A percentile compares a stretch with the other conserved stretches of the same genome.
Conservation (phyloP, 2,329 filamentous ascomycete species). For the Penicillium palitans region DNA sequence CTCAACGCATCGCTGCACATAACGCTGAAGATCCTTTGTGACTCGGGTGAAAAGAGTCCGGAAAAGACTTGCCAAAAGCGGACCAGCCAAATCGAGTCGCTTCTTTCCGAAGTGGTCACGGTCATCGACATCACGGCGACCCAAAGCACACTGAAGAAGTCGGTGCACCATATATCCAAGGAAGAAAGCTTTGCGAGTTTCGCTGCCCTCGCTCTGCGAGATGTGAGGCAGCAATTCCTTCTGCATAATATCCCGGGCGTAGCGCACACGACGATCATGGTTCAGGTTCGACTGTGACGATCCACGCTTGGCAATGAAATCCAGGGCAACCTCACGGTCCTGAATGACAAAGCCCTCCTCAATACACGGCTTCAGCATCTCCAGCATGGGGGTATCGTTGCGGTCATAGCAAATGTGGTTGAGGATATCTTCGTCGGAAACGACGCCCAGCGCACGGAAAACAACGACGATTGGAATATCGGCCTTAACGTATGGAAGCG, state of each 20-base stretch:
- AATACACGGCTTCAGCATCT: constrained; percentile 95
- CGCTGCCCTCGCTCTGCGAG: constrained; percentile 89
- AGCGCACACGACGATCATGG: constrained; percentile 84
- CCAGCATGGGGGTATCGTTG: constrained; percentile 93
- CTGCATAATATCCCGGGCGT: constrained; percentile 90
- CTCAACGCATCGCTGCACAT: constrained; percentile 90
- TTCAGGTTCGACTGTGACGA: constrained; percentile 69
- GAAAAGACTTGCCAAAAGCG: constrained; percentile 94
- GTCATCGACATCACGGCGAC: constrained; percentile 90
- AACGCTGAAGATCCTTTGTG: constrained; percentile 85
- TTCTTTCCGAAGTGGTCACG: constrained; percentile 99
- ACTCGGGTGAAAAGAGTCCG: constrained; percentile 87
- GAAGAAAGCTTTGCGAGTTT: constrained; percentile 97
- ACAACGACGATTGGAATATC: constrained; percentile 94
- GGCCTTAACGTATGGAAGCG: constrained; percentile 87
- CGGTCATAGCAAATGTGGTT: constrained; percentile 97
- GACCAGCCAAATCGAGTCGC: constrained; percentile 90
- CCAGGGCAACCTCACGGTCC: constrained; percentile 87
- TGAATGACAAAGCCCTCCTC: constrained; percentile 97
- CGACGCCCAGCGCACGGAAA: constrained; percentile 91
- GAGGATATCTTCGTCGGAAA: constrained; percentile 96
- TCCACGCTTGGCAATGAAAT: constrained; percentile 93
- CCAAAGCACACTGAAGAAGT: constrained; percentile 87
- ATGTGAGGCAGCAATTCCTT: constrained; percentile 97
- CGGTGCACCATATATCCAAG: constrained; percentile 98